These are phyloP conservation scores for Chrysanthemum seticuspe DNA, from an alignment of 129 eudicot species.

Conservation along the genomic window DNA sequence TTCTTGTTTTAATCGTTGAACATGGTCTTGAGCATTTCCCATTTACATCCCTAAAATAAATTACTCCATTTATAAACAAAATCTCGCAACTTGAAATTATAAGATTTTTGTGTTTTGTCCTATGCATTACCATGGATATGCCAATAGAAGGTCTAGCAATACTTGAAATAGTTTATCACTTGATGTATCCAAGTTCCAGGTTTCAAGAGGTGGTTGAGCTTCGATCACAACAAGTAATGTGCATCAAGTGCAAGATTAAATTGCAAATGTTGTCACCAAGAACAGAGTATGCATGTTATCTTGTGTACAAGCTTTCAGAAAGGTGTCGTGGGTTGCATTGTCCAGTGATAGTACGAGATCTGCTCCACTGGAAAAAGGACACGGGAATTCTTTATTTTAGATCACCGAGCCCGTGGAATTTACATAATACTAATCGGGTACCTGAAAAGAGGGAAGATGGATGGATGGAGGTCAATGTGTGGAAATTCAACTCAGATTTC, in stretches of 20 bases:
- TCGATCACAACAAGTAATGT: background rate
- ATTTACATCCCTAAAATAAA: background rate
- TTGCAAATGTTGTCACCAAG: too few relatives aligned
- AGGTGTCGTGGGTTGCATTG: constrained; percentile 5
- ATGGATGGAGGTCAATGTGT: constrained; percentile 17
- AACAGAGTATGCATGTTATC: background rate
- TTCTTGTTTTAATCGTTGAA: too few relatives aligned
- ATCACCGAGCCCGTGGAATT: background rate
- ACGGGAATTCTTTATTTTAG: background rate
- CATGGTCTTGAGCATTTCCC: too few relatives aligned
- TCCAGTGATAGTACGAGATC: background rate
- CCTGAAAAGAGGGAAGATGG: constrained; percentile 8
- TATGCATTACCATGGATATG: background rate
- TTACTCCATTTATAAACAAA: background rate
- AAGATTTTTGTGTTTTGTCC: background rate
- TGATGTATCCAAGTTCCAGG: background rate
- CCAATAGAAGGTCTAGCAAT: background rate
- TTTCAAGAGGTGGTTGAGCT: constrained; percentile 9
- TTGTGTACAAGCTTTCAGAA: constrained; percentile 16
- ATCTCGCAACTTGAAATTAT: background rate
- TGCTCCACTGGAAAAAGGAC: background rate
- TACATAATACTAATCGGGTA: background rate
- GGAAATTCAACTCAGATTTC: constrained; percentile 6
- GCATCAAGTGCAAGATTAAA: constrained; percentile 5
- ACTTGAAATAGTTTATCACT: background rate